phyloP scores from a whole-genome alignment of 2,329 filamentous ascomycete genomes.

The Colletotrichum sp. region DNA sequence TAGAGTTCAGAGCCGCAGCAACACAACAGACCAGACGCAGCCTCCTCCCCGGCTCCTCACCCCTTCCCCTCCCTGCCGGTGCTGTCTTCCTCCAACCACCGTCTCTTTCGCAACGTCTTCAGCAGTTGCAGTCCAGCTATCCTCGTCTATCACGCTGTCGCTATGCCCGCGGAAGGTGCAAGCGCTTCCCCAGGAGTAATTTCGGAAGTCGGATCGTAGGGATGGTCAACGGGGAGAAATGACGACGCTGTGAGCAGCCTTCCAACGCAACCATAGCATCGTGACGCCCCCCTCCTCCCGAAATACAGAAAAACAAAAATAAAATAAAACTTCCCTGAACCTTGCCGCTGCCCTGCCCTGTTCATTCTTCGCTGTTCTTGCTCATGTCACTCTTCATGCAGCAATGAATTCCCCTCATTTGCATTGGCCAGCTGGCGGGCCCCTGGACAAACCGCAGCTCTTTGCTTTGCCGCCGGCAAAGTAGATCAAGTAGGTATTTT shows the following conservation, averaged over 20 bases:
- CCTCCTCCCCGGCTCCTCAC: not conserved
- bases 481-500: not conserved
- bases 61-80: not conserved
- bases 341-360: not conserved
- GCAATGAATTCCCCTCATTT: not conserved
- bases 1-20: constrained; percentile 15
- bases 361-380: not conserved
- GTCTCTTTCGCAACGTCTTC: not conserved
- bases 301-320: not conserved
- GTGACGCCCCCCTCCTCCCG: not conserved
- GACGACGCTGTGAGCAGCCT: constrained; percentile 1
- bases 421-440: not conserved
- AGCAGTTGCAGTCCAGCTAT: not conserved
- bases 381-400: not conserved
- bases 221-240: not conserved
- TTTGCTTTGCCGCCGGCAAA: constrained; percentile 12
- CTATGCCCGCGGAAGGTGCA: constrained; percentile 7
- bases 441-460: not conserved
- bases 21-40: not conserved
- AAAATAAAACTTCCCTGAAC: not conserved
- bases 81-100: not conserved
- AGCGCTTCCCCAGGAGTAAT: constrained; percentile 15
- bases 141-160: not conserved
- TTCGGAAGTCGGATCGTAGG: constrained; percentile 13
- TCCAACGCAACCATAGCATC: not conserved